A percentile compares a stretch with the other conserved stretches of the same genome.
Evolutionary conservation across 108 stramenopile species (phyloP).

Genomic region (Pseudonitzschia delicatissima): DNA sequence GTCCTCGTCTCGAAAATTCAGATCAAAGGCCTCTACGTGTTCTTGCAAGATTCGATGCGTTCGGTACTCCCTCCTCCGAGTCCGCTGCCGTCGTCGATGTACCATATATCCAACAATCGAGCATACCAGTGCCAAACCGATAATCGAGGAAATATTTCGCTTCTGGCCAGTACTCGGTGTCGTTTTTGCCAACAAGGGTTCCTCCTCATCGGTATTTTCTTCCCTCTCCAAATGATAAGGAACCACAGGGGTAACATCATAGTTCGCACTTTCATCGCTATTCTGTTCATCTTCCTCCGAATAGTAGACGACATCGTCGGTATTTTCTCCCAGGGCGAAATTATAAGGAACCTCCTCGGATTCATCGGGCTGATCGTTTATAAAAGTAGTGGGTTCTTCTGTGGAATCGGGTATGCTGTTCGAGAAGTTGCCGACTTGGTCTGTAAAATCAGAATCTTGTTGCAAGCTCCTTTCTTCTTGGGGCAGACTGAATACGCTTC

Average conservation of each 20-base stretch:
- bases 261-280: neutral
- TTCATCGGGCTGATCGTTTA: neutral
- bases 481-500: neutral
- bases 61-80: slow-evolving; percentile 10
- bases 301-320: no score
- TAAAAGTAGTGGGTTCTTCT: neutral
- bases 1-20: neutral
- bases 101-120: neutral
- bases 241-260: neutral
- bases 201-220: neutral
- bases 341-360: no score
- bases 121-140: no score
- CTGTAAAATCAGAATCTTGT: neutral
- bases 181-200: no score
- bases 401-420: neutral
- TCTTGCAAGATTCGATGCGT: slow-evolving; percentile 17
- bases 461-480: neutral
- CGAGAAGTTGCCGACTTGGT: neutral
- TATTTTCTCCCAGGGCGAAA: no score
- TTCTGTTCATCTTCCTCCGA: no score
- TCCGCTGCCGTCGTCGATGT: neutral
- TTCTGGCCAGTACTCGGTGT: no score
- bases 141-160: no score
- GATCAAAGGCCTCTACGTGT: slow-evolving; percentile 19
- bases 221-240: neutral